These are phyloP conservation scores for Penicillium verrucosum DNA, from an alignment of 2,329 filamentous ascomycete species.

Conservation along the genomic window DNA sequence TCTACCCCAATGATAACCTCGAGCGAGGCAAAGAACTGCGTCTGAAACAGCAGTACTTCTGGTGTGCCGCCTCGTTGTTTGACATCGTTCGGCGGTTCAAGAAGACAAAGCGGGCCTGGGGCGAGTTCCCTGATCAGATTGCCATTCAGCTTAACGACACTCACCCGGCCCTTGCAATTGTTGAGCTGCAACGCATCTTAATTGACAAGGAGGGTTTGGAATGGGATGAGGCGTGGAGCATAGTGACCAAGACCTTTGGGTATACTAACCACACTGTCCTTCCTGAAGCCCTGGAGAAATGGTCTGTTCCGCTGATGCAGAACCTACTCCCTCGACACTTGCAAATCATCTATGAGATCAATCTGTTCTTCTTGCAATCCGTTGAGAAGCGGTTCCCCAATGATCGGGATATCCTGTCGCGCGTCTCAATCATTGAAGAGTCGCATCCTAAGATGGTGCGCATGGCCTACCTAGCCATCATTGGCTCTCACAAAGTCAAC, in stretches of 20 bases:
- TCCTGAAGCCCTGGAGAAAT: slow-evolving; percentile 95
- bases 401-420: slow-evolving; percentile 76
- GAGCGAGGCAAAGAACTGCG: slow-evolving; percentile 95
- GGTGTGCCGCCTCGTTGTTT: slow-evolving; percentile 93
- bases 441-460: slow-evolving; percentile 95
- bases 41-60: slow-evolving; percentile 99
- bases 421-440: slow-evolving; percentile 98
- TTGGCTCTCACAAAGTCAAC: slow-evolving; percentile 98
- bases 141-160: slow-evolving; percentile 98
- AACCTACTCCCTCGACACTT: slow-evolving; percentile 90
- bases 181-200: slow-evolving; percentile 90
- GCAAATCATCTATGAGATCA: slow-evolving; percentile 98
- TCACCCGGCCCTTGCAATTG: slow-evolving; percentile 92
- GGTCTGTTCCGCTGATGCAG: slow-evolving; percentile 90
- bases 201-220: slow-evolving; percentile 85
- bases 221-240: slow-evolving; percentile 89
- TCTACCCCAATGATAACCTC: slow-evolving; percentile 97
- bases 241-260: slow-evolving; percentile 75
- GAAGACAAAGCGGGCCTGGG: slow-evolving; percentile 89
- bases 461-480: slow-evolving; percentile 93
- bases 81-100: slow-evolving; percentile 98
- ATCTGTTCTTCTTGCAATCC: slow-evolving; percentile 83
- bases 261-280: slow-evolving; percentile 99
- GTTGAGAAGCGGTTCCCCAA: slow-evolving; percentile 90
- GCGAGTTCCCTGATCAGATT: slow-evolving; percentile 87